These are phyloP conservation scores for Zalaria obscura DNA, from an alignment of 2,329 filamentous ascomycete genomes.

Conservation along the genomic window DNA sequence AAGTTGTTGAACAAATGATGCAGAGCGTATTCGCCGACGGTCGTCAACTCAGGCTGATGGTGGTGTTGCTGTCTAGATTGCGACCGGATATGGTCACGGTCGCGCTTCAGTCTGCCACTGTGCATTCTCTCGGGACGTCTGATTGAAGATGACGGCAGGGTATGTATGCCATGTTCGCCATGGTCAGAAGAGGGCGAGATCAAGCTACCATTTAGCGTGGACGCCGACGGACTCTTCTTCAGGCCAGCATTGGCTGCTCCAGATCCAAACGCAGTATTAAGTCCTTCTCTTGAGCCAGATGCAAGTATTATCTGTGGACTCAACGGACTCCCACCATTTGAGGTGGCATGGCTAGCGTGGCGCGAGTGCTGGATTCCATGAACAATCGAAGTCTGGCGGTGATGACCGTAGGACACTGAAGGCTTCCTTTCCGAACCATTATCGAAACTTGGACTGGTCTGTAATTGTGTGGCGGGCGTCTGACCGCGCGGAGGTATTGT, in stretches of 20 bases:
- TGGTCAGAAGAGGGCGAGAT: neutral
- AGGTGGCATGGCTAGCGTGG: constrained; percentile 75
- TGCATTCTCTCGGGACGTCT: constrained; percentile 29
- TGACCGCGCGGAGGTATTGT: constrained; percentile 29
- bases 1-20: constrained; percentile 96
- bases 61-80: constrained; percentile 48
- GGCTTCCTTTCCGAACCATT: constrained; percentile 34
- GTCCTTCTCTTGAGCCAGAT: neutral
- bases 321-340: constrained; percentile 63
- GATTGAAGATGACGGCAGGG: neutral
- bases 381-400: constrained; percentile 92
- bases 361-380: constrained; percentile 87
- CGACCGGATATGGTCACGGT: constrained; percentile 64
- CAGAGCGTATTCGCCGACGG: constrained; percentile 93
- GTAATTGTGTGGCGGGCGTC: constrained; percentile 27
- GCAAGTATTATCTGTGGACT: constrained; percentile 71
- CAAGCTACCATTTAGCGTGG: constrained; percentile 4
- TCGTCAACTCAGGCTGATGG: constrained; percentile 65
- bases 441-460: constrained; percentile 20
- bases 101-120: constrained; percentile 49
- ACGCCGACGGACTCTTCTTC: constrained; percentile 7
- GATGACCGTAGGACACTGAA: constrained; percentile 60
- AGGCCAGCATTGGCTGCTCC: constrained; percentile 1
- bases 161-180: constrained; percentile 8
- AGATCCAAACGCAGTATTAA: neutral